Base-by-base conservation (phyloP, 2,329 filamentous ascomycete genomes). In the Cladobotryum protrusum region DNA sequence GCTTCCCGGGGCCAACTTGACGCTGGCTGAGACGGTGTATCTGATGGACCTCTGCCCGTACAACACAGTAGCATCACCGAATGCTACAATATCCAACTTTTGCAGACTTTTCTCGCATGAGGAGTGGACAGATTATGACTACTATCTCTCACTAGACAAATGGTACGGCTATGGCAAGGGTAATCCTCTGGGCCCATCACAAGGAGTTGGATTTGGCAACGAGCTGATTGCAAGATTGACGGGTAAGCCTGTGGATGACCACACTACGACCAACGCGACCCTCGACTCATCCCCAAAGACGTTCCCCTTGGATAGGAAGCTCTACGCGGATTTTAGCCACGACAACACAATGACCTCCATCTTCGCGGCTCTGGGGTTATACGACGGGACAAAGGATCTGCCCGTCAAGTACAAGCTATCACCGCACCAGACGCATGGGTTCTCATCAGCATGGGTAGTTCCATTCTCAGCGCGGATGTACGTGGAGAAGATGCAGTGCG, bases 1-100 rank as follows among this genome's bases (percentile, higher is more conserved):
- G 53, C 73, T 96, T 0, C 77, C 76, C 0, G 86, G 86, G 2
- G 83, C 79, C 5, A 81, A 86, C 53, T 65, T 96, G 39, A 79
- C 77, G 3, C 62, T 74, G 12, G 61, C 71, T 1, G 83, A 92
- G 33, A 80, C 83, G 1, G 72, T 90, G 50, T 79, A 77, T 50
- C 64, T 96, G 33, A 96, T 96, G 89, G 89, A 96, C 59, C 74
- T 96, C 53, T 96, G 91, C 61, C 85, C 91, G 0, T 96, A 89
- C 69, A 78, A 86, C 57, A 92, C 88, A 0, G 82, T 95, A n/a
- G 82, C 85, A 8, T 73, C 79, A 5, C 61, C 68, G 0, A 68
- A 76, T 4, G 55, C 52, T 1, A 57, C 55, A 1, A 64, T 85
- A 9, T 89, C 89, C 0, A 71, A 74, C 0, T 95, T 96, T 68